These are phyloP conservation scores for Centella asiatica DNA, from an alignment of 129 eudicot genomes.

Conservation along the genomic window DNA sequence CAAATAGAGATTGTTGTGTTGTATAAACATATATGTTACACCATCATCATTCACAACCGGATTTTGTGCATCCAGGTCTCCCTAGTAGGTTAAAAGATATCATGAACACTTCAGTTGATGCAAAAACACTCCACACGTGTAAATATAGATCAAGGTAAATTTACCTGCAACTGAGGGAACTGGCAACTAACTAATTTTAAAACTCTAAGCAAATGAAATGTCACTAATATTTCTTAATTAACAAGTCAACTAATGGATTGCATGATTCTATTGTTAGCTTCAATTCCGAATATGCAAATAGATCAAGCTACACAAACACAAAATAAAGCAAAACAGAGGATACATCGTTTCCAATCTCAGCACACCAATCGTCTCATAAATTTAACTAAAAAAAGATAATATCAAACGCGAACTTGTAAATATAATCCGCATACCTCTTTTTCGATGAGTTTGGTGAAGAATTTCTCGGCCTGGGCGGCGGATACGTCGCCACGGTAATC, in stretches of 20 bases:
- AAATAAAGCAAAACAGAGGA: neutral
- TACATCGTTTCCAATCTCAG: too few relatives aligned
- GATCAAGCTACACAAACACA: neutral
- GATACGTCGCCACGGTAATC: constrained; percentile 96
- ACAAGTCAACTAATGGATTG: neutral
- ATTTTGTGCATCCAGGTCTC: constrained; percentile 67
- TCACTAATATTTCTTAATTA: neutral
- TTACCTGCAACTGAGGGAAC: neutral
- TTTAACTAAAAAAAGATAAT: neutral
- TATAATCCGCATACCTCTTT: constrained; percentile 44
- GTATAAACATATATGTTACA: constrained; percentile 90
- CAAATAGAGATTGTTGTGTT: constrained; percentile 91
- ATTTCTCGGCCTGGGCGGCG: constrained; percentile 74
- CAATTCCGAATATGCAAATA: constrained; percentile 2
- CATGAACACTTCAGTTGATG: neutral
- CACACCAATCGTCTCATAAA: too few relatives aligned
- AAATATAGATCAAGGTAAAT: neutral
- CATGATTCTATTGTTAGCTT: neutral
- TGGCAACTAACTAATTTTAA: neutral
- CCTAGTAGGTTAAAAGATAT: constrained; percentile 35
- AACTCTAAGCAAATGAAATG: neutral
- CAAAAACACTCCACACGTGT: neutral
- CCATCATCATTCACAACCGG: constrained; percentile 93
- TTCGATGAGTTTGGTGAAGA: constrained; percentile 67
- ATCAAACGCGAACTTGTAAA: neutral